phyloP scores from a whole-genome alignment of 192 early-diverging fungal genomes.

The Coemansia sp. region DNA sequence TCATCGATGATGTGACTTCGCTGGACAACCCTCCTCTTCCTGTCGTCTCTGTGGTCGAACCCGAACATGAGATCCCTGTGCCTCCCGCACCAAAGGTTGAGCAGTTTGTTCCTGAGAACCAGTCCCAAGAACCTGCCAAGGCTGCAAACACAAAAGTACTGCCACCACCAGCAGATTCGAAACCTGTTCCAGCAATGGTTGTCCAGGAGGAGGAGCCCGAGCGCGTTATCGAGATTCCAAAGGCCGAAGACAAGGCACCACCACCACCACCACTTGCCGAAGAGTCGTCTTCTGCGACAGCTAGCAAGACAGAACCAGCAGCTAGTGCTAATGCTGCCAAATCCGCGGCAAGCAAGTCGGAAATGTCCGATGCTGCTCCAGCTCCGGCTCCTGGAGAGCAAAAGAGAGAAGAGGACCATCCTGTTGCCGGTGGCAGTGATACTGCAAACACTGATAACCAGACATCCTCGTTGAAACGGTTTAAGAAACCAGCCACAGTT shows the following conservation, averaged over 20 bases:
- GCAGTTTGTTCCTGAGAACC: neutral
- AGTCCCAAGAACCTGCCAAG: neutral
- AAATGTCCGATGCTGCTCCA: neutral
- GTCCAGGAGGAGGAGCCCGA: neutral
- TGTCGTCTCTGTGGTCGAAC: neutral
- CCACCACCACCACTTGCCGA: no score
- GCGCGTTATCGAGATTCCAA: conserved; percentile 3
- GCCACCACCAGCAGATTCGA: neutral
- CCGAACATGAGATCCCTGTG: neutral
- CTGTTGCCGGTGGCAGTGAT: conserved; percentile 1
- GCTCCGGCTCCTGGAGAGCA: conserved; percentile 5
- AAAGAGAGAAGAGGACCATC: no score
- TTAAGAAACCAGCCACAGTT: conserved; percentile 24
- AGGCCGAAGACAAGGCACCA: neutral
- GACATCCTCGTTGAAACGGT: conserved; percentile 9
- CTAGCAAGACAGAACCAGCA: conserved; percentile 5
- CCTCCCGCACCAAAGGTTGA: neutral
- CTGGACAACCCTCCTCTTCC: neutral
- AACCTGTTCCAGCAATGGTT: neutral
- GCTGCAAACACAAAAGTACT: neutral
- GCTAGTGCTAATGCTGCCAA: neutral
- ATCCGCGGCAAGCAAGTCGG: conserved; percentile 4
- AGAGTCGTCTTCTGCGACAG: neutral
- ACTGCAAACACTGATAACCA: neutral
- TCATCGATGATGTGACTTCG: no score